Conservation (phyloP, 371 early-diverging fungal genomes). For the Globomyces sp. region DNA sequence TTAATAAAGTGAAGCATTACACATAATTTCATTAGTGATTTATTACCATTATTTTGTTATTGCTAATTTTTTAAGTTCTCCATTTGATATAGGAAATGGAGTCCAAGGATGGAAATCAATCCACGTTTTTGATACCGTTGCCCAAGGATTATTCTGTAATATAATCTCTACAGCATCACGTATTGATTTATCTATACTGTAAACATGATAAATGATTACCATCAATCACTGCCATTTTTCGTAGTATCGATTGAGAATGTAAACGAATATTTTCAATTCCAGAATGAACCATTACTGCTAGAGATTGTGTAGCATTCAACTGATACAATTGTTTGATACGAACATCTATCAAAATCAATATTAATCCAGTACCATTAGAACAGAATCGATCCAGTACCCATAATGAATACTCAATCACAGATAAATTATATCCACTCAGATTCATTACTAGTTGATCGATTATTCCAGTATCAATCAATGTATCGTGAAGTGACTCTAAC, state of each 20-base stretch:
- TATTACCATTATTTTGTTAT: background rate
- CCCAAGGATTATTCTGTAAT: constrained; percentile 10
- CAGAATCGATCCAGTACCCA: constrained; percentile 8
- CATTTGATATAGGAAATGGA: background rate
- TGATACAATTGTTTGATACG: background rate
- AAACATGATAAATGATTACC: background rate
- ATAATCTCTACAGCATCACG: background rate
- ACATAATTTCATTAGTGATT: constrained; percentile 4
- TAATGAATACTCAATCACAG: constrained; percentile 2
- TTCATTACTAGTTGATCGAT: background rate
- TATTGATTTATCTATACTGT: constrained; percentile 2
- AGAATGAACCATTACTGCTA: constrained; percentile 1
- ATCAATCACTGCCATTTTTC: constrained; percentile 4
- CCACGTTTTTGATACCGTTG: constrained; percentile 10
- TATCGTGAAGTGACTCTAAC: constrained; percentile 5
- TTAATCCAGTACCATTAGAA: background rate
- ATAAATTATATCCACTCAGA: constrained; percentile 7
- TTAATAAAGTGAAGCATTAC: background rate
- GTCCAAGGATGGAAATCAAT: background rate
- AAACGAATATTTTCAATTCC: constrained; percentile 15
- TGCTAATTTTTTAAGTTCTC: background rate
- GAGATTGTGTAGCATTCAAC: background rate
- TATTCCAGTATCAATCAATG: background rate
- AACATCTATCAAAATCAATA: too few relatives aligned
- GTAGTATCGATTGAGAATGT: constrained; percentile 2